Evolutionary conservation across 495 filamentous ascomycete genomes (phyloP), one percentile per base, ranked within the genome.

Genomic region (Bacidia rubella): DNA sequence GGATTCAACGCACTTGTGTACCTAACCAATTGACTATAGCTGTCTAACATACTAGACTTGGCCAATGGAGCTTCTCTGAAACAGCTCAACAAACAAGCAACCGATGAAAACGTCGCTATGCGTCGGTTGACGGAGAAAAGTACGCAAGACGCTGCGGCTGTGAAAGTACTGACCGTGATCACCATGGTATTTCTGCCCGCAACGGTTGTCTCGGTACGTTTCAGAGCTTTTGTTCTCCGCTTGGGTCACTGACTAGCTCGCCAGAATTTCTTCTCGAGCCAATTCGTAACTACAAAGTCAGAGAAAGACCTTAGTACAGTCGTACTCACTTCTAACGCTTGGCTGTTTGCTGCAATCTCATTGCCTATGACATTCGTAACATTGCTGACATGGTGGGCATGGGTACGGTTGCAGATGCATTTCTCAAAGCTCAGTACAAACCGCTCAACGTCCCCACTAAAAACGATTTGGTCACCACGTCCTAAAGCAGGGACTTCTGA

Each of bases 181-280:
- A 62, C 60, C 1, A 35, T 70, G 10, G 52, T 70, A 12, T 70
- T 64, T 32, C 52, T 70, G 10, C 67, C 67, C 0, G 52, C 60
- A 3, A 66, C 66, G 0, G 58, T 67, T 19, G 65, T 70, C 22
- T 61, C 65, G 3, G 67, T 68, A 49, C 32, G 66, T 54, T 48
- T n/a, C n/a, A n/a, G 29, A 35, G 29, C 29, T 15, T 35, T 35
- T 35, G 7, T 15, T 35, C 15, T 35, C 15, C 29, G 5, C 29
- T 7, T 5, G 5, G 29, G 15, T 17, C 7, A n/a, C 11, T 1
- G 2, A 41, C 45, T 10, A 54, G 23, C 10, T 52, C 21, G 26
- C 2, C 10, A 70, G 67, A 65, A 60, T 22, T 67, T 70, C 35
- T 70, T 70, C 35, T 70, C 67, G 2, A 70, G 57, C 1, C 53